phyloP scores from a whole-genome alignment of 140 eudicot genomes.

The Oenanthe javanica region DNA sequence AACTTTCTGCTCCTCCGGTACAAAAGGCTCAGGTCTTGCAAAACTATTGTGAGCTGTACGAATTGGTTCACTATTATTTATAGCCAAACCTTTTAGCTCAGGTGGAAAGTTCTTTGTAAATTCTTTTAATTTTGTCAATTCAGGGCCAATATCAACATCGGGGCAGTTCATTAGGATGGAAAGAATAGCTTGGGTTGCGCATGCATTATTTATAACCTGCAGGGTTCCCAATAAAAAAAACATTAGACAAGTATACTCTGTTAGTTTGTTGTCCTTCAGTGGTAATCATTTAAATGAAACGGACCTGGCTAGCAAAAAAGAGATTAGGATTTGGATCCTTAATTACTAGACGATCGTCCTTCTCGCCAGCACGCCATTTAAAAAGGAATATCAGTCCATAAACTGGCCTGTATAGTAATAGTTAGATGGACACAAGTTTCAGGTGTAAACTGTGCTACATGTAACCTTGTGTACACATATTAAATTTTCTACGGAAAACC shows the following conservation, averaged over 20 bases:
- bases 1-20: slow-evolving; percentile 77
- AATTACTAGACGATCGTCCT: slow-evolving; percentile 83
- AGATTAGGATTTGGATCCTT: slow-evolving; percentile 91
- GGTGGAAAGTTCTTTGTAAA: slow-evolving; percentile 91
- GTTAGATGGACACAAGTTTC: background rate
- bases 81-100: slow-evolving; percentile 89
- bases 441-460: background rate
- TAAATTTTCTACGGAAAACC: background rate
- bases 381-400: slow-evolving; percentile 86
- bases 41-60: slow-evolving; percentile 96
- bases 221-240: background rate
- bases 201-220: slow-evolving; percentile 94
- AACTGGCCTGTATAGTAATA: slow-evolving; percentile 59
- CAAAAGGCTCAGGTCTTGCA: slow-evolving; percentile 94
- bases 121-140: slow-evolving; percentile 63
- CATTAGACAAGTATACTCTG: background rate
- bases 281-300: background rate
- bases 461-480: background rate
- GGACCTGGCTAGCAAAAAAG: slow-evolving; percentile 94
- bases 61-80: slow-evolving; percentile 92
- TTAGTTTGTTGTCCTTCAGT: background rate
- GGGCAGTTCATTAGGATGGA: slow-evolving; percentile 85
- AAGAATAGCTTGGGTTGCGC: slow-evolving; percentile 97
- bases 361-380: slow-evolving; percentile 97
- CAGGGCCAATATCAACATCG: slow-evolving; percentile 90